A percentile compares a stretch with the other conserved stretches of the same genome.
Evolutionary conservation across 164 flowering plant genomes (phyloP).

Genomic region (Echeveria elegans): DNA sequence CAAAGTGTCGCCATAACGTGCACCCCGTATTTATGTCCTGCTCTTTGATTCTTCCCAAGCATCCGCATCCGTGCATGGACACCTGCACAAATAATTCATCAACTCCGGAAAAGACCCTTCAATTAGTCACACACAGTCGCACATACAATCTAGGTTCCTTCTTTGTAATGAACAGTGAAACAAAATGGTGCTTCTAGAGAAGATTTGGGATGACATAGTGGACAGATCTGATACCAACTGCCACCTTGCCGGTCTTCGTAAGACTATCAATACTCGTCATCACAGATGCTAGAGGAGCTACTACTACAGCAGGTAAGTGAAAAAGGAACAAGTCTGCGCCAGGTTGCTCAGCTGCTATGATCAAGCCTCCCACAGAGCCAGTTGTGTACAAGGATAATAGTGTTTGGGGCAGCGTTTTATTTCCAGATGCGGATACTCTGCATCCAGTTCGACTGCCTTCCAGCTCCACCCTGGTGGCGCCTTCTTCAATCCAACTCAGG

Average conservation of each 20-base stretch:
- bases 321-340: not conserved
- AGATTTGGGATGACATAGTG: not conserved
- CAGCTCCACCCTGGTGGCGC: too few species aligned
- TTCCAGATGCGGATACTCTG: too few species aligned
- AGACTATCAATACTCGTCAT: not conserved
- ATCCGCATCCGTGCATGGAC: not conserved
- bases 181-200: not conserved
- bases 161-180: not conserved
- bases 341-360: not conserved
- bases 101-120: too few species aligned
- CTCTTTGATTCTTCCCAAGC: not conserved
- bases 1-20: not conserved
- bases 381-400: not conserved
- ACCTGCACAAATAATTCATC: too few species aligned
- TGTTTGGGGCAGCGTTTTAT: not conserved
- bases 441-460: too few species aligned
- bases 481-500: not conserved
- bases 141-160: too few species aligned
- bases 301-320: not conserved
- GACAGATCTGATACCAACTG: slow-evolving; percentile 1
- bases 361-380: not conserved
- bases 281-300: not conserved
- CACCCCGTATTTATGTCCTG: not conserved
- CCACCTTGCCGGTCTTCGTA: not conserved
- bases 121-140: too few species aligned